phyloP scores from a whole-genome alignment of 306 rosid species.

The Myrica gale region DNA sequence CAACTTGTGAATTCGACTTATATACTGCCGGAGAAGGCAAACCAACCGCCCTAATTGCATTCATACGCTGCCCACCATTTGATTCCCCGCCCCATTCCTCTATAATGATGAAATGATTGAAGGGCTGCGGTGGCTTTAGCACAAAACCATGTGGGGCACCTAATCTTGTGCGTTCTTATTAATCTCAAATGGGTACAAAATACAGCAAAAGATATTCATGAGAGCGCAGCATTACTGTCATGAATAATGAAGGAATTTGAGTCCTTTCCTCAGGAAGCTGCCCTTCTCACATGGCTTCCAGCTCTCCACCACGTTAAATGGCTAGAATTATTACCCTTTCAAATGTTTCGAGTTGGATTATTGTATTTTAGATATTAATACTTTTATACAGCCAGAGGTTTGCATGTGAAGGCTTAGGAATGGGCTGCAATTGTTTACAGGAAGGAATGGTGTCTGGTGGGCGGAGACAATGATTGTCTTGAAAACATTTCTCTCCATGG shows the following conservation, averaged over 20 bases:
- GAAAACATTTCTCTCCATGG: slow-evolving; percentile 38
- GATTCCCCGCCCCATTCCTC: slow-evolving; percentile 10
- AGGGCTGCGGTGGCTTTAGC: slow-evolving; percentile 46
- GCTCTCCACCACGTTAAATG: slow-evolving; percentile 41
- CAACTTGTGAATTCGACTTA: not conserved
- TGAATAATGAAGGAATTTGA: slow-evolving; percentile 37
- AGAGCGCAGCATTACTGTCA: slow-evolving; percentile 14
- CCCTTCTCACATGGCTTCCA: slow-evolving; percentile 71
- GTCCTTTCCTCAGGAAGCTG: slow-evolving; percentile 38
- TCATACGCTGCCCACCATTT: slow-evolving; percentile 31
- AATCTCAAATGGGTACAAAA: slow-evolving; percentile 41
- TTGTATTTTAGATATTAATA: not conserved
- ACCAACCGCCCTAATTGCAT: not conserved
- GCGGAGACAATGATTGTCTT: slow-evolving; percentile 50
- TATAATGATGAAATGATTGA: slow-evolving; percentile 30
- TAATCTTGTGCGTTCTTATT: slow-evolving; percentile 34
- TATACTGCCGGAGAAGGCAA: not conserved
- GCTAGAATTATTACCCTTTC: slow-evolving; percentile 46
- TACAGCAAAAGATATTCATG: slow-evolving; percentile 22
- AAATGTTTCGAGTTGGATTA: slow-evolving; percentile 16
- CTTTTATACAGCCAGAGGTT: slow-evolving; percentile 52
- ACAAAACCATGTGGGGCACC: slow-evolving; percentile 61
- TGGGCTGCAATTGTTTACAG: slow-evolving; percentile 38
- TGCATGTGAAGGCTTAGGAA: slow-evolving; percentile 57
- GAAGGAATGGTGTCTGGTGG: slow-evolving; percentile 48